These are phyloP conservation scores for Penicillium sp. DNA, from an alignment of 2,329 filamentous ascomycete species.

Conservation along the genomic window DNA sequence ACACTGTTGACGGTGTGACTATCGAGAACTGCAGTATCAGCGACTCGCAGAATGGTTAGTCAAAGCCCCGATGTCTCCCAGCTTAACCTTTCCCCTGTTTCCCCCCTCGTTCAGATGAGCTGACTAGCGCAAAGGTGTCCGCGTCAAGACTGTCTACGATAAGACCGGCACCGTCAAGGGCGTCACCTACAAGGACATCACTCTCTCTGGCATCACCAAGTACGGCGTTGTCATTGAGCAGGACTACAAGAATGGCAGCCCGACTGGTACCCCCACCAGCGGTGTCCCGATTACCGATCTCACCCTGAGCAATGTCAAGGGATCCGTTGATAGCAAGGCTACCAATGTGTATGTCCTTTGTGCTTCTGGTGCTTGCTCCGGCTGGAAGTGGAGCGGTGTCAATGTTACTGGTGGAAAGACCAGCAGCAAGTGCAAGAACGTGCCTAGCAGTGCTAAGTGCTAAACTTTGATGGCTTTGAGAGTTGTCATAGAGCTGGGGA, in stretches of 20 bases:
- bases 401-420: slow-evolving; percentile 57
- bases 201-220: slow-evolving; percentile 53
- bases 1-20: slow-evolving; percentile 58
- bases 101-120: slow-evolving; percentile 41
- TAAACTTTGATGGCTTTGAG: too few species aligned
- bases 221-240: slow-evolving; percentile 58
- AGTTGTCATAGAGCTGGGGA: too few species aligned
- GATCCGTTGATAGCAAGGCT: slow-evolving; percentile 36
- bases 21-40: slow-evolving; percentile 50
- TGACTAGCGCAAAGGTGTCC: slow-evolving; percentile 54
- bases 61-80: neutral
- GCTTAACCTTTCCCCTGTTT: slow-evolving; percentile 12
- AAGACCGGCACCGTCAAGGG: slow-evolving; percentile 57
- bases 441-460: neutral
- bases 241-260: slow-evolving; percentile 56
- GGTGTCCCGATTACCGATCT: slow-evolving; percentile 43
- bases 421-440: slow-evolving; percentile 40
- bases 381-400: slow-evolving; percentile 54
- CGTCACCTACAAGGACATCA: slow-evolving; percentile 60
- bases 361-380: slow-evolving; percentile 53
- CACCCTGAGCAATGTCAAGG: slow-evolving; percentile 39
- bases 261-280: slow-evolving; percentile 38
- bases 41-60: slow-evolving; percentile 27
- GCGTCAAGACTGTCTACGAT: slow-evolving; percentile 61
- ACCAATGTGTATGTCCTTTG: slow-evolving; percentile 59